A percentile compares a stretch with the other conserved stretches of the same genome.
Evolutionary conservation across 2,329 filamentous ascomycete genomes (phyloP).

Genomic region (Dothiorella sarmentorum): DNA sequence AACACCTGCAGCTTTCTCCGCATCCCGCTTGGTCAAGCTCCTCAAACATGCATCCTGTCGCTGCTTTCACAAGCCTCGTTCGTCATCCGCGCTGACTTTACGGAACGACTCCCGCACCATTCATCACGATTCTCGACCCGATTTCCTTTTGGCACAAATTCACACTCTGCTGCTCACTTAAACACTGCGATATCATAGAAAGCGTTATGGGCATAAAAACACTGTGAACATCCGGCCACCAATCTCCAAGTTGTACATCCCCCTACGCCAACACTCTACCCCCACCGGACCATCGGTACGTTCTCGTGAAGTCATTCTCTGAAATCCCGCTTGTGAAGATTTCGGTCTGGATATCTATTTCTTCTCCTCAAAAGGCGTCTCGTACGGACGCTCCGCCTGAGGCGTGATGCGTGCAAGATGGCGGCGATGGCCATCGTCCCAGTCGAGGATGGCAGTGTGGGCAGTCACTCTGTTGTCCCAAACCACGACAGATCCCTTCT

Average conservation of each 20-base stretch:
- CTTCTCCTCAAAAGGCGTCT: constrained; percentile 52
- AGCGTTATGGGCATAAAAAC: not conserved
- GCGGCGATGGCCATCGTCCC: constrained; percentile 72
- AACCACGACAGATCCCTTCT: constrained; percentile 73
- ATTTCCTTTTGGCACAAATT: no score
- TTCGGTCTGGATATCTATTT: not conserved
- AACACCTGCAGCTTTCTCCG: no score
- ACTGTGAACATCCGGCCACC: not conserved
- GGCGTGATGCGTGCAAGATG: constrained; percentile 81
- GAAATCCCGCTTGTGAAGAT: not conserved
- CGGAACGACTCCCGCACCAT: no score
- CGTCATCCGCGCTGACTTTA: not conserved
- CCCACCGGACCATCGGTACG: not conserved
- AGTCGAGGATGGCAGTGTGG: constrained; percentile 78
- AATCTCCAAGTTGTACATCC: not conserved
- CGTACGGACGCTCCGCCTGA: constrained; percentile 72
- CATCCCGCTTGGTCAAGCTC: not conserved
- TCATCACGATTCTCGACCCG: no score
- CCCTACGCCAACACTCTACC: not conserved
- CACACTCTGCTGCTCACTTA: no score
- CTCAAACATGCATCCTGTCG: not conserved
- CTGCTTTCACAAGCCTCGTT: not conserved
- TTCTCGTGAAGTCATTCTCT: no score
- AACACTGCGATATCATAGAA: not conserved
- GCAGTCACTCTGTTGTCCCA: constrained; percentile 83